These are phyloP conservation scores for Simmondsia chinensis DNA, from an alignment of 148 eudicot genomes.

Conservation along the genomic window DNA sequence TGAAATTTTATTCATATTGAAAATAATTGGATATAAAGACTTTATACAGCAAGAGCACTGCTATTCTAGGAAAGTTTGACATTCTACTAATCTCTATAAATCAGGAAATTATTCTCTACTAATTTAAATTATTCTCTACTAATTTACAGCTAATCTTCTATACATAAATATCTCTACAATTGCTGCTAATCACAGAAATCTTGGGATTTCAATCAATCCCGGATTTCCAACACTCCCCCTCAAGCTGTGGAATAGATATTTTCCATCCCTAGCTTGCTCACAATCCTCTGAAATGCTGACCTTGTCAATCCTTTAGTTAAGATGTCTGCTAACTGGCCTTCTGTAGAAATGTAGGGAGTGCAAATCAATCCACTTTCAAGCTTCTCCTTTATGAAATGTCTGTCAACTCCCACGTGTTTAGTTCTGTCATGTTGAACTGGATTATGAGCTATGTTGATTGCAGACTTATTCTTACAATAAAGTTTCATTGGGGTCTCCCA, in stretches of 20 bases:
- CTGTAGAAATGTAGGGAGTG: neutral
- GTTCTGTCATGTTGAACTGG: slow-evolving; percentile 10
- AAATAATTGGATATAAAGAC: no score
- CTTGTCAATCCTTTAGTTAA: neutral
- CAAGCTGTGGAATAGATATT: slow-evolving; percentile 6
- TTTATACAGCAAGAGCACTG: no score
- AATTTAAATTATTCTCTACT: no score
- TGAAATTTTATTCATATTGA: no score
- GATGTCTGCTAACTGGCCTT: neutral
- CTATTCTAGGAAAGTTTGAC: no score
- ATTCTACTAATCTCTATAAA: no score
- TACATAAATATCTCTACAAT: no score
- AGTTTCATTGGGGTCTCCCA: neutral
- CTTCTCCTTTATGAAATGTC: slow-evolving; percentile 7
- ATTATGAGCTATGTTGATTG: slow-evolving; percentile 1
- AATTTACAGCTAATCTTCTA: no score
- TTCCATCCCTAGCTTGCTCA: slow-evolving; percentile 7
- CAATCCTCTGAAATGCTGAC: neutral
- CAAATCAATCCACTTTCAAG: no score
- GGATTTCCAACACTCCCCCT: slow-evolving; percentile 2
- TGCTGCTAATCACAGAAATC: no score
- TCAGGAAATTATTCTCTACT: no score
- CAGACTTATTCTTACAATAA: slow-evolving; percentile 5
- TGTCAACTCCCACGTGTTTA: slow-evolving; percentile 7
- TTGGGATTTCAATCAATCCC: no score